phyloP scores from a whole-genome alignment of 805 yeast genomes.

The Isabelozyma pseudorhagii region DNA sequence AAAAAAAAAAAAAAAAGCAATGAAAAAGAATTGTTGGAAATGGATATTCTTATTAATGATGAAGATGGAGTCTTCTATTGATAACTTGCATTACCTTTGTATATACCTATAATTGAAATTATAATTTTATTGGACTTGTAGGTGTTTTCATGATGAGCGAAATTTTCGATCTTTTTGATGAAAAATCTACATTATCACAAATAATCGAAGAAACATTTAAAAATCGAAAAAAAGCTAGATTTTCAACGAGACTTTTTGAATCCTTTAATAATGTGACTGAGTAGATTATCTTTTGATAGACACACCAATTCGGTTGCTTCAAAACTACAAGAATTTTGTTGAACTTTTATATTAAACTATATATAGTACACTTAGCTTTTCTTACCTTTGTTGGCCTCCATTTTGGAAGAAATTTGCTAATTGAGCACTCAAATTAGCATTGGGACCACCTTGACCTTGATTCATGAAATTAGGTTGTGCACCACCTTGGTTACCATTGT shows the following conservation, averaged over 20 bases:
- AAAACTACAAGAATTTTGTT: too few species aligned
- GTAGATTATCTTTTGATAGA: too few species aligned
- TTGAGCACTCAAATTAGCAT: constrained; percentile 35
- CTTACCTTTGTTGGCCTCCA: constrained; percentile 7
- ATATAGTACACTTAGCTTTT: not conserved
- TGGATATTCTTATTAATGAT: not conserved
- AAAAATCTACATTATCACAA: too few species aligned
- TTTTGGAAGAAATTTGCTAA: constrained; percentile 36
- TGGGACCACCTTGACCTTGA: constrained; percentile 9
- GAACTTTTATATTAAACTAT: not conserved
- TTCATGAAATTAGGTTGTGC: constrained; percentile 10
- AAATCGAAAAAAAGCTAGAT: too few species aligned
- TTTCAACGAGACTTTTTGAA: too few species aligned
- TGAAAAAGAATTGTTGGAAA: not conserved
- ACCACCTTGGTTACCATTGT: constrained; percentile 14
- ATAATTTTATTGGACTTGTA: not conserved
- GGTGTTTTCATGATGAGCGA: not conserved
- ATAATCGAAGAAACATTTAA: too few species aligned
- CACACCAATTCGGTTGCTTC: too few species aligned
- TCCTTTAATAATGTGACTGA: too few species aligned
- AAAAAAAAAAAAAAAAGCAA: too few species aligned
- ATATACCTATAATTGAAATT: not conserved
- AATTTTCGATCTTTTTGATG: not conserved
- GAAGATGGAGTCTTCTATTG: not conserved
- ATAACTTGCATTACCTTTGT: not conserved